Evolutionary conservation across 2,329 filamentous ascomycete species (phyloP), one percentile per base, ranked within the genome.

Genomic region (Botrytis squamosa): DNA sequence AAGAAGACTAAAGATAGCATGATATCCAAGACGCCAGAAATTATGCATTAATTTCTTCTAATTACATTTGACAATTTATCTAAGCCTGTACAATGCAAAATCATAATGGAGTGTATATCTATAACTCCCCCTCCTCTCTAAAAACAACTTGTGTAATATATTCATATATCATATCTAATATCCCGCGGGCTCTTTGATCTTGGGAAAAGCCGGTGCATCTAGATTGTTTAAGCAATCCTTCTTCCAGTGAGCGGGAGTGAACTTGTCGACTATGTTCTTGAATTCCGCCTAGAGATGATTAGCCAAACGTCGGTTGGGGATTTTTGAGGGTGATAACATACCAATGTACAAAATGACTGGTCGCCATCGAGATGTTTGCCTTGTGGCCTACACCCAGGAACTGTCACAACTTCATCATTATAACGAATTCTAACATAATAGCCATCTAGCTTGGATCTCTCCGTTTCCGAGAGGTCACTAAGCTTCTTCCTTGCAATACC

Each of bases 371-470:
- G 86, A 83, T 99, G 96, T 75, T 95, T 97, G 10, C 94, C 93
- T 0, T 86, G 83, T 16, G 87, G 83, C 77, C 88, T 90, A 82
- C 96, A 99, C 4, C 93, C 95, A 0, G 95, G 95, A 29, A 99
- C 87, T 22, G 87, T 89, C 80, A 98, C 89, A 5, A 94, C 88
- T 71, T 88, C 86, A 81, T 98, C 96, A 79, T 99, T 99, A 83
- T 97, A 99, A 69, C 95, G 89, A 74, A 99, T 82, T 29, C 96
- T 90, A 22, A 99, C 95, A 82, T 92, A 99, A 85, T 97, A 94
- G 2, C 89, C 91, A 40, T 92, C 85, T 18, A 97, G 83, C 72
- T 85, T 86, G 25, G 85, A 82, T 77, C 86, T 89, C 78, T 95
- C 89, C 1, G 83, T 80, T 0, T 85, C 82, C 0, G 85, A 86